phyloP scores from a whole-genome alignment of 2,329 filamentous ascomycete species.

The Ophiostoma triangulosporum region DNA sequence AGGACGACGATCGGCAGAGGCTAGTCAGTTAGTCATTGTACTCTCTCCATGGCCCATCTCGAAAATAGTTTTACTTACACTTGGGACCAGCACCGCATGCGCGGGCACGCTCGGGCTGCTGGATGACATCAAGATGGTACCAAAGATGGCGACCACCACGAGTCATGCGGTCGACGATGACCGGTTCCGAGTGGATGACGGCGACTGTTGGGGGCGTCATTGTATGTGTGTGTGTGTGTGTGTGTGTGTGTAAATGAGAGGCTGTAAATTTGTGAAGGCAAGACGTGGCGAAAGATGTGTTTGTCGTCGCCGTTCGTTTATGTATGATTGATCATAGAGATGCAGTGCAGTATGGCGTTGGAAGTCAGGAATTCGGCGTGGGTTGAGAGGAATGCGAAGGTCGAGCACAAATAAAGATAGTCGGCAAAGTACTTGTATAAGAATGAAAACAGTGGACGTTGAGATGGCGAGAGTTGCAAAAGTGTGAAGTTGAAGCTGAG shows the following conservation, averaged over 20 bases:
- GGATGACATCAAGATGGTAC: conserved; percentile 75
- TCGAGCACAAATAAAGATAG: background rate
- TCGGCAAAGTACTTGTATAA: background rate
- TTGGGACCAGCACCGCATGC: conserved; percentile 93
- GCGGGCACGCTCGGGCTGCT: conserved; percentile 86
- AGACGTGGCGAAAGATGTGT: background rate
- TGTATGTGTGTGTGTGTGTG: background rate
- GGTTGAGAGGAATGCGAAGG: background rate
- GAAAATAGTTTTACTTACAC: conserved; percentile 42
- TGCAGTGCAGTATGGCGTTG: background rate
- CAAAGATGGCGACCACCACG: conserved; percentile 63
- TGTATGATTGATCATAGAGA: background rate
- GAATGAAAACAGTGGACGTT: background rate
- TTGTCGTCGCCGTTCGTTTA: background rate
- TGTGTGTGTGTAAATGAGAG: background rate
- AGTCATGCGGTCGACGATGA: conserved; percentile 41
- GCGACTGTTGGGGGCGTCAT: conserved; percentile 13
- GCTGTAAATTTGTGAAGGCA: background rate
- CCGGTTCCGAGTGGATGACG: conserved; percentile 14
- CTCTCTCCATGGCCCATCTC: background rate
- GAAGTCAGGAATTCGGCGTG: background rate
- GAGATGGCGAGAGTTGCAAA: no score
- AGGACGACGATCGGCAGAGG: conserved; percentile 75
- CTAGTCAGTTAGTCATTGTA: conserved; percentile 26
- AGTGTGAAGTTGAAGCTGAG: no score